Percentiles rank a stretch among this genome's conserved stretches.
Evolutionary conservation across 2,329 filamentous ascomycete genomes (phyloP).

Genomic region (Alternaria sp.): DNA sequence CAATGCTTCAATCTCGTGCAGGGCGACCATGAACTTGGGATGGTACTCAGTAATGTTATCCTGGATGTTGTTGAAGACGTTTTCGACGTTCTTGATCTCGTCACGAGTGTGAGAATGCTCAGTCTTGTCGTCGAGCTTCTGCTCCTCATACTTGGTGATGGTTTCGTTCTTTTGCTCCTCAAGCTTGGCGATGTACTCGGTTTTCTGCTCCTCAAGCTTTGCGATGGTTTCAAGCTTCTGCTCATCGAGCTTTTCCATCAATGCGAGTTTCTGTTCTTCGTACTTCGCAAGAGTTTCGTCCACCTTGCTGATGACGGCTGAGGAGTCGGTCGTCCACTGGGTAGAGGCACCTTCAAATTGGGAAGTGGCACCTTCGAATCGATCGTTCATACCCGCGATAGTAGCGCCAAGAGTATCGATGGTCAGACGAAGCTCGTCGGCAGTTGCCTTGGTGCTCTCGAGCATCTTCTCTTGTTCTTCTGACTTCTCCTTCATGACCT

Average conservation of each 20-base stretch:
- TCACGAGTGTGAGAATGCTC: constrained; percentile 86
- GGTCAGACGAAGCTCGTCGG: constrained; percentile 86
- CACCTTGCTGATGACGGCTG: constrained; percentile 83
- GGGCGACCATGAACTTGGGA: constrained; percentile 84
- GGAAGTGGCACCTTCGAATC: constrained; percentile 82
- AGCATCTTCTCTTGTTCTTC: constrained; percentile 77
- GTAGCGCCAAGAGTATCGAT: constrained; percentile 82
- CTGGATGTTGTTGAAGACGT: constrained; percentile 77
- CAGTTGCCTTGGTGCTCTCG: constrained; percentile 76
- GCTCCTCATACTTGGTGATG: constrained; percentile 75
- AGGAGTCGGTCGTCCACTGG: constrained; percentile 86
- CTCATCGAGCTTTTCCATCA: constrained; percentile 69
- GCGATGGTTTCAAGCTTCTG: constrained; percentile 60
- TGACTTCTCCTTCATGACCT: constrained; percentile 76
- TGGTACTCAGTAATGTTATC: constrained; percentile 82
- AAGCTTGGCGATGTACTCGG: constrained; percentile 72
- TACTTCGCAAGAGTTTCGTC: constrained; percentile 79
- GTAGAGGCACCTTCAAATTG: constrained; percentile 83
- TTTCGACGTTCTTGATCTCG: constrained; percentile 77
- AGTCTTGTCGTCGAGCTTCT: constrained; percentile 76
- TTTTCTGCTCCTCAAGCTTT: constrained; percentile 79
- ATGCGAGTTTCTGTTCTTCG: constrained; percentile 79
- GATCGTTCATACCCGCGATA: constrained; percentile 59
- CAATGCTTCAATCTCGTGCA: constrained; percentile 84
- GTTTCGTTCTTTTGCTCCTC: constrained; percentile 77